Evolutionary conservation across 805 yeast genomes (phyloP).

Genomic region (Kuraishia capsulata): DNA sequence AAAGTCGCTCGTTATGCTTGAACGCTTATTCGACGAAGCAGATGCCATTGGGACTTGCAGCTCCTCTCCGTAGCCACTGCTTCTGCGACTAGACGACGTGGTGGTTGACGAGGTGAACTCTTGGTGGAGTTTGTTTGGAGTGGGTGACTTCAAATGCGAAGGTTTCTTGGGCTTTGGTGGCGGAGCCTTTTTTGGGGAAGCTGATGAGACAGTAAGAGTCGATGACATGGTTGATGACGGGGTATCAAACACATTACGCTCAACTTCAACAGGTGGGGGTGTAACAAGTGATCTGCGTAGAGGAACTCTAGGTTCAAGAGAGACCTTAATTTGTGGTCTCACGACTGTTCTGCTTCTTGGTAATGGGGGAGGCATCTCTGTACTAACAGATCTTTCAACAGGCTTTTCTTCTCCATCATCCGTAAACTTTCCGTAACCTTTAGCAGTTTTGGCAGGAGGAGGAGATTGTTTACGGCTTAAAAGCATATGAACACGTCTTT

Average conservation of each 20-base stretch:
- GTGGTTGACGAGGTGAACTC: neutral
- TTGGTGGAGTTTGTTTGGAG: conserved; percentile 3
- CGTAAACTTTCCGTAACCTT: conserved; percentile 76
- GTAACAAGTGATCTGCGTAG: conserved; percentile 6
- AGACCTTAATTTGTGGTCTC: conserved; percentile 9
- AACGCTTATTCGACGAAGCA: neutral
- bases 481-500: conserved; percentile 43
- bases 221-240: conserved; percentile 4
- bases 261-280: conserved; percentile 16
- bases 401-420: conserved; percentile 16
- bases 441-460: conserved; percentile 52
- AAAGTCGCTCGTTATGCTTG: conserved; percentile 27
- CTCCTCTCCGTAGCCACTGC: too few species aligned
- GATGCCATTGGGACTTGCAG: conserved; percentile 11
- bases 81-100: too few species aligned
- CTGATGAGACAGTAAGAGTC: neutral
- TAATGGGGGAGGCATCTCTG: neutral
- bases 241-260: conserved; percentile 6
- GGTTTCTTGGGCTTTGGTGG: conserved; percentile 69
- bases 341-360: conserved; percentile 7
- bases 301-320: conserved; percentile 9
- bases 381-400: neutral
- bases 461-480: conserved; percentile 33
- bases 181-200: conserved; percentile 21
- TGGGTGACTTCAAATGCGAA: conserved; percentile 32